A percentile compares a stretch with the other conserved stretches of the same genome.
These are phyloP conservation scores for Penicillium sp. DNA, from an alignment of 2,329 filamentous ascomycete species.

Conservation along the genomic window DNA sequence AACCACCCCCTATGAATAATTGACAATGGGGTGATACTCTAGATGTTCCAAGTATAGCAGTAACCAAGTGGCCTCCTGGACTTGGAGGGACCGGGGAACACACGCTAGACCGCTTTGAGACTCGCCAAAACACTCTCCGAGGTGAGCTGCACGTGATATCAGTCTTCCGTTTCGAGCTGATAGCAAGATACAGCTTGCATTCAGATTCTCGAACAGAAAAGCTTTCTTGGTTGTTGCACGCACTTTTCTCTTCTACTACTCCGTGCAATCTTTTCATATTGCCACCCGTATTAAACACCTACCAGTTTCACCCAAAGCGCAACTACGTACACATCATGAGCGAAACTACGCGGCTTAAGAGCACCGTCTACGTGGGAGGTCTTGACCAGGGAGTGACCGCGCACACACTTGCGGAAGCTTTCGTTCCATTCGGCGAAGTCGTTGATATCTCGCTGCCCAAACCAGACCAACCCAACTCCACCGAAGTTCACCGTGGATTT, in stretches of 20 bases:
- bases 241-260: neutral
- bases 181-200: slow-evolving; percentile 4
- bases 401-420: slow-evolving; percentile 78
- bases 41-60: slow-evolving; percentile 20
- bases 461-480: slow-evolving; percentile 74
- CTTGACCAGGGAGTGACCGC: slow-evolving; percentile 75
- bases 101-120: slow-evolving; percentile 28
- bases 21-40: slow-evolving; percentile 29
- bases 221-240: neutral
- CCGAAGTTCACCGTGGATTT: slow-evolving; percentile 82
- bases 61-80: slow-evolving; percentile 42
- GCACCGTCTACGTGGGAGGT: slow-evolving; percentile 89
- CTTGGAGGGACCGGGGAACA: slow-evolving; percentile 31
- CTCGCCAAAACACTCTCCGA: slow-evolving; percentile 34
- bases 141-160: slow-evolving; percentile 33
- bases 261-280: neutral
- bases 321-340: slow-evolving; percentile 58
- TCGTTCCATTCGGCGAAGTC: slow-evolving; percentile 95
- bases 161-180: slow-evolving; percentile 16
- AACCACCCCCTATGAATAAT: slow-evolving; percentile 30
- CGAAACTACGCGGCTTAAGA: slow-evolving; percentile 77
- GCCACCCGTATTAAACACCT: neutral
- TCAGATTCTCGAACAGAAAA: neutral
- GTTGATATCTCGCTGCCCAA: slow-evolving; percentile 87
- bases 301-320: neutral